Percentiles rank a stretch among this genome's conserved stretches.
These are phyloP conservation scores for Pseudozyma sp. DNA, from an alignment of 1,284 basidiomycete species.

Conservation along the genomic window DNA sequence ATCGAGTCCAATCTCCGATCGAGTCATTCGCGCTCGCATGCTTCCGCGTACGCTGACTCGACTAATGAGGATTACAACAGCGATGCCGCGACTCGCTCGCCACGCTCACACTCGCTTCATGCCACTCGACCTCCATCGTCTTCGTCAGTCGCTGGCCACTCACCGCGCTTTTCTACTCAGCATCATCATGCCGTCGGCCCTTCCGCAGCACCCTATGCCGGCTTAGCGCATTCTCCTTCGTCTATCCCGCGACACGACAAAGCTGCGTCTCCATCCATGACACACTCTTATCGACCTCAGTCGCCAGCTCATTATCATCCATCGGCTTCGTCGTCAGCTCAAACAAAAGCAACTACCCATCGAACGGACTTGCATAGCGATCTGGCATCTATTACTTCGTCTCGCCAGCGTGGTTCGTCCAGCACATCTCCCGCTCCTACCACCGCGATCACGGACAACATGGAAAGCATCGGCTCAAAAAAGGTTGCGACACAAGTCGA, in stretches of 20 bases:
- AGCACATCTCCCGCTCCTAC: slow-evolving; percentile 16
- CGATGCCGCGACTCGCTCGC: slow-evolving; percentile 23
- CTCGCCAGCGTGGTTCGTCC: slow-evolving; percentile 24
- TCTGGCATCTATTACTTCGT: slow-evolving; percentile 25
- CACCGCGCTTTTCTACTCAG: slow-evolving; percentile 22
- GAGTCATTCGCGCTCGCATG: slow-evolving; percentile 31
- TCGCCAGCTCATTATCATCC: slow-evolving; percentile 21
- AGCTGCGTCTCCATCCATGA: slow-evolving; percentile 9
- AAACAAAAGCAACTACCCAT: slow-evolving; percentile 10
- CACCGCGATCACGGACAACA: slow-evolving; percentile 5
- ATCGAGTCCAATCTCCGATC: slow-evolving; percentile 15
- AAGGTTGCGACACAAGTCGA: neutral
- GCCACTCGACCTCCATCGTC: slow-evolving; percentile 17
- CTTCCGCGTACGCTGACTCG: slow-evolving; percentile 28
- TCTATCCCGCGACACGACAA: slow-evolving; percentile 13
- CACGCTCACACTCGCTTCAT: slow-evolving; percentile 15
- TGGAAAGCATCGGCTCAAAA: slow-evolving; percentile 1
- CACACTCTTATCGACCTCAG: slow-evolving; percentile 16
- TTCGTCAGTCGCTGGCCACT: neutral
- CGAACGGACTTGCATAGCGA: slow-evolving; percentile 28
- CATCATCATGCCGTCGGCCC: slow-evolving; percentile 20
- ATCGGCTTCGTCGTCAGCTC: neutral
- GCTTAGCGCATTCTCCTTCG: slow-evolving; percentile 23
- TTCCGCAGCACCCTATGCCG: slow-evolving; percentile 13
- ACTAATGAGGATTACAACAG: slow-evolving; percentile 20